Evolutionary conservation across 73 alveolate species (phyloP).

Genomic region (Paramecium pentaurelia): DNA sequence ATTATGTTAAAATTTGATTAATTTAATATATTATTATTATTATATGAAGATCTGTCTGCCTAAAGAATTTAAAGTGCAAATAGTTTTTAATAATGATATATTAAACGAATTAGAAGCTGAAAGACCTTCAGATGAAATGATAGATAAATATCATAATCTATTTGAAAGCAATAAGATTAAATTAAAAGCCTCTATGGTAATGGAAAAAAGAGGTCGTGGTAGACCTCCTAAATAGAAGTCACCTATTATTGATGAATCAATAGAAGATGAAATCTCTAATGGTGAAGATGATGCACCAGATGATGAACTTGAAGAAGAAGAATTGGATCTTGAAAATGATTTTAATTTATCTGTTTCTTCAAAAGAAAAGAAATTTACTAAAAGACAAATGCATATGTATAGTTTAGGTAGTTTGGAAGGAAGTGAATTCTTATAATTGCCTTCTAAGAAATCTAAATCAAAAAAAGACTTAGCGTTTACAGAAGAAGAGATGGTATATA

Average conservation of each 20-base stretch:
- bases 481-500: slow-evolving; percentile 49
- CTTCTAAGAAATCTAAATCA: background rate
- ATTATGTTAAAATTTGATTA: background rate
- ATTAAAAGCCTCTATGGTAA: slow-evolving; percentile 10
- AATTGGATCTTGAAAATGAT: background rate
- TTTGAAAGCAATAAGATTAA: background rate
- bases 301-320: slow-evolving; percentile 4
- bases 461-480: background rate
- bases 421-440: background rate
- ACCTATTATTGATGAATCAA: background rate
- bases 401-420: background rate
- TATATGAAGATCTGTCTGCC: background rate
- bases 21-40: background rate
- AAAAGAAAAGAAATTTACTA: background rate
- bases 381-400: background rate
- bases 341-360: background rate
- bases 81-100: background rate
- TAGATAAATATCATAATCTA: background rate
- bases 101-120: slow-evolving; percentile 24
- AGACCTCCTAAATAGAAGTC: slow-evolving; percentile 25
- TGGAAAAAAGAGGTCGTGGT: slow-evolving; percentile 25
- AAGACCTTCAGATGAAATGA: slow-evolving; percentile 26
- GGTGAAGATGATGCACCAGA: background rate
- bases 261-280: background rate
- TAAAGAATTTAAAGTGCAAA: background rate